Conservation (phyloP, 805 yeast genomes). For the Isabelozyma pseudorhagii region DNA sequence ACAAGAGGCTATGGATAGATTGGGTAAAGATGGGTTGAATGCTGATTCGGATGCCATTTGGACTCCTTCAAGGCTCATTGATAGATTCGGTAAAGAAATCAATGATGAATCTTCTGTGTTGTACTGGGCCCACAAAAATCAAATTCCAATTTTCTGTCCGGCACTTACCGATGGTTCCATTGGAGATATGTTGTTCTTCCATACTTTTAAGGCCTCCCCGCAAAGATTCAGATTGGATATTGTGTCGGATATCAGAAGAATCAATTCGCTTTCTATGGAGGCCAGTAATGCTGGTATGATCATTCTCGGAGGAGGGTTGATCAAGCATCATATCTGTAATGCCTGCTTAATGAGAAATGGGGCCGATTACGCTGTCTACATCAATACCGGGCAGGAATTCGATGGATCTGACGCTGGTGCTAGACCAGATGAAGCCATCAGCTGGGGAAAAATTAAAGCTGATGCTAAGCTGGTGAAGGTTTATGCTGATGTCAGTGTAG, state of each 20-base stretch:
- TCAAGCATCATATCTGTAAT: conserved; percentile 96
- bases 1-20: conserved; percentile 52
- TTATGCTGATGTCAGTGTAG: conserved; percentile 91
- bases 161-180: conserved; percentile 97
- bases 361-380: conserved; percentile 95
- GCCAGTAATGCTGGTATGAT: conserved; percentile 95
- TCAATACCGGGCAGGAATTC: conserved; percentile 97
- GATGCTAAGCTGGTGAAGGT: conserved; percentile 91
- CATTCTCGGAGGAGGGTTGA: conserved; percentile 91
- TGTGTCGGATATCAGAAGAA: conserved; percentile 87
- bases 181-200: conserved; percentile 99
- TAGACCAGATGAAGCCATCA: conserved; percentile 96
- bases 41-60: conserved; percentile 67
- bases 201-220: conserved; percentile 93
- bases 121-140: conserved; percentile 97
- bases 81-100: conserved; percentile 92
- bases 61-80: conserved; percentile 93
- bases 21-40: conserved; percentile 56
- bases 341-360: conserved; percentile 99
- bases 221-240: conserved; percentile 85
- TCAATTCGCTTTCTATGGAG: conserved; percentile 93
- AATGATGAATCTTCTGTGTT: conserved; percentile 89
- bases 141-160: conserved; percentile 96
- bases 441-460: conserved; percentile 98
- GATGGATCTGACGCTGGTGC: conserved; percentile 99